A percentile compares a stretch with the other conserved stretches of the same genome.
These are phyloP conservation scores for Pseudozyma sp. DNA, from an alignment of 1,284 basidiomycete genomes.

Conservation along the genomic window DNA sequence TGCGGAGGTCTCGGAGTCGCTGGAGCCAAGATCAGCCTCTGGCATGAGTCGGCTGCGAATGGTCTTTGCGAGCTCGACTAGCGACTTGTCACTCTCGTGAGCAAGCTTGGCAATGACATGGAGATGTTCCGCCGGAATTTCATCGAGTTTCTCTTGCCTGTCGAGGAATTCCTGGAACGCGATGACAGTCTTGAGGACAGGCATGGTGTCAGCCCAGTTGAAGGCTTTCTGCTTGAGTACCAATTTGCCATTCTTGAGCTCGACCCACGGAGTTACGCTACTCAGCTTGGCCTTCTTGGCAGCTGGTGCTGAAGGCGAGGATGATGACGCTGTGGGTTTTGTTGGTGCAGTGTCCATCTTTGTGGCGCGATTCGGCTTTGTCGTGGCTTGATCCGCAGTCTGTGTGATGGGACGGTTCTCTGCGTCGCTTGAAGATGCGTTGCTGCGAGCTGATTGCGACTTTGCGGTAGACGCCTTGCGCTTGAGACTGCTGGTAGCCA, in stretches of 20 bases:
- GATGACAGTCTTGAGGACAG: slow-evolving; percentile 74
- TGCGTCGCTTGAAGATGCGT: slow-evolving; percentile 34
- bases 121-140: slow-evolving; percentile 77
- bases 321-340: slow-evolving; percentile 3
- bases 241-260: slow-evolving; percentile 76
- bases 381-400: background rate
- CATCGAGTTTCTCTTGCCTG: slow-evolving; percentile 67
- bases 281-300: slow-evolving; percentile 42
- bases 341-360: slow-evolving; percentile 3
- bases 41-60: slow-evolving; percentile 53
- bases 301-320: slow-evolving; percentile 21
- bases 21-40: slow-evolving; percentile 48
- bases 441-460: slow-evolving; percentile 7
- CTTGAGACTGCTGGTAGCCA: slow-evolving; percentile 37
- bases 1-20: slow-evolving; percentile 29
- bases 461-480: slow-evolving; percentile 41
- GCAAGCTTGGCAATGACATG: slow-evolving; percentile 82
- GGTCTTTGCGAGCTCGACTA: slow-evolving; percentile 50
- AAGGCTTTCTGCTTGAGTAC: slow-evolving; percentile 81
- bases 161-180: slow-evolving; percentile 54
- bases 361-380: background rate
- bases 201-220: slow-evolving; percentile 80
- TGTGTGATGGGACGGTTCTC: slow-evolving; percentile 36
- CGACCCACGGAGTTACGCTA: slow-evolving; percentile 54
- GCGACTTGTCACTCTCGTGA: slow-evolving; percentile 70